These are phyloP conservation scores for Fusarium hainanense DNA, from an alignment of 2,329 filamentous ascomycete genomes.

Conservation along the genomic window DNA sequence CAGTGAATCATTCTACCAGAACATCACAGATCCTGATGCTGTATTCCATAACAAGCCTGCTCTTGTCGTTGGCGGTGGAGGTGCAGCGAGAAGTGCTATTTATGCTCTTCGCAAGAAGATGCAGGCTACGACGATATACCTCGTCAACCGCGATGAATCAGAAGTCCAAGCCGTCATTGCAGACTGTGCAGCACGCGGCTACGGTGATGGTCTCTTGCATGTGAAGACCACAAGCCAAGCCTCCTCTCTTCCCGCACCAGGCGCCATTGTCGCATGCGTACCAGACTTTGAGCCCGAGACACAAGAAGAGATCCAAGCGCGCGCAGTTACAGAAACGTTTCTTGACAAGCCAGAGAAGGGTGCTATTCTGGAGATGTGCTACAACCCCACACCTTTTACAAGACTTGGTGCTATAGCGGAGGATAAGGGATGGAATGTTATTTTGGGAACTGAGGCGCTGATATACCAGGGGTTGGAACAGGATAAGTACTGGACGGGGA, in stretches of 20 bases:
- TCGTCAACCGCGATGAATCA: slow-evolving; percentile 76
- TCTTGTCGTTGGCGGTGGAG: slow-evolving; percentile 81
- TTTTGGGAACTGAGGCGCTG: slow-evolving; percentile 80
- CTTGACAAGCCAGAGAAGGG: slow-evolving; percentile 66
- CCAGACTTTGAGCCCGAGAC: slow-evolving; percentile 80
- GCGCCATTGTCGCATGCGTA: slow-evolving; percentile 78
- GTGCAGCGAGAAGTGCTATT: slow-evolving; percentile 80
- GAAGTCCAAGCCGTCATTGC: slow-evolving; percentile 75
- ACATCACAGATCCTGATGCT: slow-evolving; percentile 57
- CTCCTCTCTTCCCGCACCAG: slow-evolving; percentile 65
- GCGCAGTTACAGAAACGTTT: slow-evolving; percentile 65
- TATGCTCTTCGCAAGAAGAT: slow-evolving; percentile 80
- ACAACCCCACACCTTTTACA: slow-evolving; percentile 78
- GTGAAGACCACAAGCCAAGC: slow-evolving; percentile 73
- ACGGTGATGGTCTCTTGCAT: slow-evolving; percentile 69
- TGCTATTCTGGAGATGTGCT: slow-evolving; percentile 84
- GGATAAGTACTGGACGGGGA: slow-evolving; percentile 73
- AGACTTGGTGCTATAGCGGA: slow-evolving; percentile 71
- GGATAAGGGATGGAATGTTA: slow-evolving; percentile 75
- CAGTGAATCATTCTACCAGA: slow-evolving; percentile 75
- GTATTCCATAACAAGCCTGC: slow-evolving; percentile 70
- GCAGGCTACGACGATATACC: slow-evolving; percentile 74
- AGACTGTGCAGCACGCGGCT: slow-evolving; percentile 70
- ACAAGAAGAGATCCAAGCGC: slow-evolving; percentile 68
- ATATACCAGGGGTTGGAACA: slow-evolving; percentile 83